A percentile compares a stretch with the other conserved stretches of the same genome.
Evolutionary conservation across 129 eudicot species (phyloP).

Genomic region (Deinandra increscens): DNA sequence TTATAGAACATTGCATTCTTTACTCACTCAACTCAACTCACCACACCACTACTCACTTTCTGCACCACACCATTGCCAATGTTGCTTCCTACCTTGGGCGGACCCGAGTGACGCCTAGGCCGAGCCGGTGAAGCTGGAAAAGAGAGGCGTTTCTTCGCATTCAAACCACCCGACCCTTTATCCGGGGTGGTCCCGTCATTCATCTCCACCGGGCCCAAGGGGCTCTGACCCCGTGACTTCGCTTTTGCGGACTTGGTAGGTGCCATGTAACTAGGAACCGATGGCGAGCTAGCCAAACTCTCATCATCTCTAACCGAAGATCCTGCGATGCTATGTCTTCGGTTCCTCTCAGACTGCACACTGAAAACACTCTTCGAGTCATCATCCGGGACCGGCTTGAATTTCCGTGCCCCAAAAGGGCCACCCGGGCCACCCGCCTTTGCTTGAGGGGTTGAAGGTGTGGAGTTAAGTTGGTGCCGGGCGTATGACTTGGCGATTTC

Average conservation of each 20-base stretch:
- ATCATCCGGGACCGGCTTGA: constrained; percentile 62
- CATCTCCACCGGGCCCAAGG: constrained; percentile 50
- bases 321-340: constrained; percentile 86
- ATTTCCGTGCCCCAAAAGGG: constrained; percentile 34
- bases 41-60: constrained; percentile 25
- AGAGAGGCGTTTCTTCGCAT: constrained; percentile 43
- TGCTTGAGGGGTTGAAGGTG: constrained; percentile 52
- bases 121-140: constrained; percentile 44
- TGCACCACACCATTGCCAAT: constrained; percentile 31
- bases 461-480: constrained; percentile 73
- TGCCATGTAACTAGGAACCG: constrained; percentile 89
- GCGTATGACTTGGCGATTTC: constrained; percentile 79
- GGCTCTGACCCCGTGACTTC: constrained; percentile 53
- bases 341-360: constrained; percentile 64
- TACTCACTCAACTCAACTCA: constrained; percentile 33
- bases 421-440: constrained; percentile 32
- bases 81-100: constrained; percentile 39
- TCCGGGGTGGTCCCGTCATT: constrained; percentile 51
- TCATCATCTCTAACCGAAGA: constrained; percentile 82
- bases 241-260: constrained; percentile 87
- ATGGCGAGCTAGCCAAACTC: constrained; percentile 74
- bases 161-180: constrained; percentile 37
- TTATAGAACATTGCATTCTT: constrained; percentile 22
- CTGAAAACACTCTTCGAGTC: constrained; percentile 67
- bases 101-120: constrained; percentile 49